Evolutionary conservation across 2,329 filamentous ascomycete species (phyloP), one percentile per base, ranked within the genome.

Genomic region (Fusarium irregulare): DNA sequence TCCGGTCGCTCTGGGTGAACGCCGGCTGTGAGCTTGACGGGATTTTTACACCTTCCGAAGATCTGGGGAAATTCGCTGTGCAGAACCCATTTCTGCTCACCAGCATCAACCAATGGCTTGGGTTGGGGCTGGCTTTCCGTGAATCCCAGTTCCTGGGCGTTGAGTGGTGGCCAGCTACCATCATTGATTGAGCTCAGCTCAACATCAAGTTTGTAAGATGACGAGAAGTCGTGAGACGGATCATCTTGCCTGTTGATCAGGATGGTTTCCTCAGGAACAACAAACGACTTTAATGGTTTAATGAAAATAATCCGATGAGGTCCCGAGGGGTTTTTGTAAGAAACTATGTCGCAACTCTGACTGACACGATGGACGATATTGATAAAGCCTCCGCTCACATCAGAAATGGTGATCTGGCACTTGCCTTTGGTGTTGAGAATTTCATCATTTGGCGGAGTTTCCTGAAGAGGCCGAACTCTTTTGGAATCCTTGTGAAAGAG

Each of bases 181-280:
- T 83, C 81, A 46, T 82, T 82, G 8, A 82, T 82, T 11, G 86
- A 83, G 71, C 86, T 85, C 18, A 89, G 76, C 71, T 89, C 86
- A 41, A 88, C 77, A 21, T 80, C 78, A 16, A 89, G 75, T 60
- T 82, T 79, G 74, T 89, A 89, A 23, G 78, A 77, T 51, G 86
- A 81, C 30, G 83, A 84, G 41, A 87, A 76, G 63, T 82, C 83
- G 69, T 85, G 84, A 7, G 80, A 78, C 32, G 78, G 77, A 25
- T 85, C 82, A 49, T 86, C 84, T 50, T 80, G 80, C 45, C 83
- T 79, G 66, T 85, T 81, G 54, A 88, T 77, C 28, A 81, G 80
- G 40, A 89, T 83, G 66, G 83, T 86, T 27, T 86, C 83, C 34
- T 84, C 80, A 6, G 86, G 84, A 14, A 89, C 79, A 40, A 81